A percentile compares a stretch with the other conserved stretches of the same genome.
phyloP scores from a whole-genome alignment of 345 rosid species.

The Balakata baccata region DNA sequence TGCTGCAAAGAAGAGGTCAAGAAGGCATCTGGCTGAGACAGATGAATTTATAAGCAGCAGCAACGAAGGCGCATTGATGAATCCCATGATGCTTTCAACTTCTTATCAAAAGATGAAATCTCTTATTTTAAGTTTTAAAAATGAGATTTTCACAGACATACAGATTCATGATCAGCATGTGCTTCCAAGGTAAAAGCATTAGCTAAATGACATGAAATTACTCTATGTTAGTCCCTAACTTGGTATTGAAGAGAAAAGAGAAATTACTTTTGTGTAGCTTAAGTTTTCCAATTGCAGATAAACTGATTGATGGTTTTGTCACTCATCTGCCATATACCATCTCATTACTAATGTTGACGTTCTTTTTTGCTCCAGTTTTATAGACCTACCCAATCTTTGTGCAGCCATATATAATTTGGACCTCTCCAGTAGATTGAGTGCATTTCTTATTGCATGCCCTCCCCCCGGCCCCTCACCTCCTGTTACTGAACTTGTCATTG shows the following conservation, averaged over 20 bases:
- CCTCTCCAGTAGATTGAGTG: slow-evolving; percentile 17
- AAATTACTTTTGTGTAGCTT: background rate
- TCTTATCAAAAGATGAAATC: slow-evolving; percentile 26
- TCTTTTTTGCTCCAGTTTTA: slow-evolving; percentile 16
- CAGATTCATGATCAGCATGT: slow-evolving; percentile 26
- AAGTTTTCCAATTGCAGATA: slow-evolving; percentile 1
- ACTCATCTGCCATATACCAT: background rate
- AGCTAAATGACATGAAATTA: background rate
- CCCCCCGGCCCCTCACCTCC: slow-evolving; percentile 21
- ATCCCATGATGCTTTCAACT: slow-evolving; percentile 16
- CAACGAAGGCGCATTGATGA: slow-evolving; percentile 12
- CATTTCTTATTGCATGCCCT: slow-evolving; percentile 24
- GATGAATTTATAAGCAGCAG: slow-evolving; percentile 22
- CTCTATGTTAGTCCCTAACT: background rate
- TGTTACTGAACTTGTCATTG: slow-evolving; percentile 26
- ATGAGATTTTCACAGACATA: slow-evolving; percentile 23
- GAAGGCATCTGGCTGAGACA: slow-evolving; percentile 20
- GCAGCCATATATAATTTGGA: slow-evolving; percentile 25
- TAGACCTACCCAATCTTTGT: slow-evolving; percentile 29
- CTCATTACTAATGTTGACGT: background rate
- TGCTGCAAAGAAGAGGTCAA: slow-evolving; percentile 32
- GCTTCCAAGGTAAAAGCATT: slow-evolving; percentile 23
- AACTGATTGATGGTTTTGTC: background rate
- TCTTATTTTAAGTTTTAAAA: slow-evolving; percentile 18
- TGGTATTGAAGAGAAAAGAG: background rate